Conservation (phyloP, 2,329 filamentous ascomycete species). For the Dothidotthia symphoricarpi region DNA sequence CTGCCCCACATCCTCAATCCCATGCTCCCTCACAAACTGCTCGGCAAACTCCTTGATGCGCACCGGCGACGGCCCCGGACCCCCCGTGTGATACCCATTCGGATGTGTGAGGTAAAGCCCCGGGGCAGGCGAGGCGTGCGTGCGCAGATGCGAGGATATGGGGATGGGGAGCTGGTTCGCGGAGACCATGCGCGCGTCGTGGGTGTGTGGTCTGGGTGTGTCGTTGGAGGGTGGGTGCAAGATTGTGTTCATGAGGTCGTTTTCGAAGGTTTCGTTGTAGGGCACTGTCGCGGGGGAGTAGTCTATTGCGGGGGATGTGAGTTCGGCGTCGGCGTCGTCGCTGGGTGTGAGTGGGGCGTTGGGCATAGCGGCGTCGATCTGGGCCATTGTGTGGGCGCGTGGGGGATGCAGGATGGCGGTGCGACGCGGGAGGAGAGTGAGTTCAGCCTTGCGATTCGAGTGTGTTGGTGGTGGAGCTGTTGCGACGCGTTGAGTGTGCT, state of each 20-base stretch:
- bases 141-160: slow-evolving; percentile 45
- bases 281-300: slow-evolving; percentile 47
- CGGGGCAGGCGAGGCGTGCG: slow-evolving; percentile 44
- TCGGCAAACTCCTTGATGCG: slow-evolving; percentile 40
- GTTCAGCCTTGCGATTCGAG: too few relatives aligned
- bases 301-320: slow-evolving; percentile 35
- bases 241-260: slow-evolving; percentile 43
- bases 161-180: slow-evolving; percentile 44
- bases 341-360: slow-evolving; percentile 36
- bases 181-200: slow-evolving; percentile 25
- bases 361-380: slow-evolving; percentile 23
- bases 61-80: slow-evolving; percentile 43
- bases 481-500: slow-evolving; percentile 3
- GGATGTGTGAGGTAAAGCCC: slow-evolving; percentile 48
- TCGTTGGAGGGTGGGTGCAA: slow-evolving; percentile 32
- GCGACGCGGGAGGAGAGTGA: too few relatives aligned
- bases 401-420: background rate
- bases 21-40: slow-evolving; percentile 42
- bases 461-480: background rate
- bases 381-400: slow-evolving; percentile 14
- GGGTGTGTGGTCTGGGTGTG: slow-evolving; percentile 23
- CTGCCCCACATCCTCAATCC: slow-evolving; percentile 36
- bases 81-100: slow-evolving; percentile 50
- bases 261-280: slow-evolving; percentile 48
- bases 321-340: slow-evolving; percentile 26